Percentiles rank a stretch among this genome's conserved stretches.
Evolutionary conservation across 768 basidiomycete genomes (phyloP).

Genomic region (Mycena latifolia): DNA sequence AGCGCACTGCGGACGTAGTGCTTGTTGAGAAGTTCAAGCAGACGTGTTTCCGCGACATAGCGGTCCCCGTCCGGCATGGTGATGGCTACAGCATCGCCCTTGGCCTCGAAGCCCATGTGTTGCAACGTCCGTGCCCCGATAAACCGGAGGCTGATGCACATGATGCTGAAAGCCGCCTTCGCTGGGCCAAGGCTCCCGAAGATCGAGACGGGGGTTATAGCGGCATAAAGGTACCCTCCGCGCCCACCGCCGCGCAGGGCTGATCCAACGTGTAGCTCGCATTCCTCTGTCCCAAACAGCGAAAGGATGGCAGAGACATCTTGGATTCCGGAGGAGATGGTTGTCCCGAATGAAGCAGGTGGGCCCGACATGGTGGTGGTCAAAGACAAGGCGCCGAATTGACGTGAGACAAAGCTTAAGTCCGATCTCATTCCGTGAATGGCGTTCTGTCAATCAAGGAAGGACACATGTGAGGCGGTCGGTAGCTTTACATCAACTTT

Average conservation of each 20-base stretch:
- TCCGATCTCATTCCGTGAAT: no score
- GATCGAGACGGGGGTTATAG: slow-evolving; percentile 9
- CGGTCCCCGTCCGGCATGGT: not conserved
- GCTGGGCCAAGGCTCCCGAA: slow-evolving; percentile 17
- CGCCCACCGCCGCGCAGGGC: slow-evolving; percentile 7
- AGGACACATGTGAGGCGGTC: no score
- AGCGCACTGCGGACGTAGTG: not conserved
- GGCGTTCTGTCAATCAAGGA: no score
- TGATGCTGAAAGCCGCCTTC: slow-evolving; percentile 5
- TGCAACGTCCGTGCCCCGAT: not conserved
- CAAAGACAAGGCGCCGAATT: no score
- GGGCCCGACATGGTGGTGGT: not conserved
- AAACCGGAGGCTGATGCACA: not conserved
- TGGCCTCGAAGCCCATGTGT: slow-evolving; percentile 12
- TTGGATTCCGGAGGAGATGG: slow-evolving; percentile 7
- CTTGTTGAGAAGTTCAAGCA: not conserved
- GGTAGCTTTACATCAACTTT: no score
- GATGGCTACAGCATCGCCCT: not conserved
- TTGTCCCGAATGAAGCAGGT: not conserved
- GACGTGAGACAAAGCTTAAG: no score
- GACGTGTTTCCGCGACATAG: not conserved
- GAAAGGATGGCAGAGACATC: slow-evolving; percentile 14
- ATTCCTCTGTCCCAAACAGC: slow-evolving; percentile 8
- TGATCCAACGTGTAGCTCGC: slow-evolving; percentile 6
- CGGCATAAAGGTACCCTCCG: slow-evolving; percentile 14